Evolutionary conservation across 129 eudicot genomes (phyloP), one percentile per base, ranked within the genome.

Genomic region (Kitagawia praeruptora): DNA sequence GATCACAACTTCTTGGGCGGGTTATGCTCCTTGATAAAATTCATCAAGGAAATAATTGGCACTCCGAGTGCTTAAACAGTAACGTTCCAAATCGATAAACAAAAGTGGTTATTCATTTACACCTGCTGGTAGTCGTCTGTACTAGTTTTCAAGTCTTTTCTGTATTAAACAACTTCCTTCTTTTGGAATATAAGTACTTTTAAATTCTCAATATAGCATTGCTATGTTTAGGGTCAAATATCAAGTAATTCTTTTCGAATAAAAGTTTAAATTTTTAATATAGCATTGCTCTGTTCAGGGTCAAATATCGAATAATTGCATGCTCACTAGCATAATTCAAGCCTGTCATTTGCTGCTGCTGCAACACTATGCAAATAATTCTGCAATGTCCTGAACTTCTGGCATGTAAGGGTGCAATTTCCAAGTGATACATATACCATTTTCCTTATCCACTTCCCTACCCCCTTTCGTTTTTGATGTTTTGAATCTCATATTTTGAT

Each of bases 1-100:
- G 97, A 95, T 78, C 97, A 92, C 70, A 92, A 95, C 88, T 95
- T 95, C 80, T 90, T 95, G 82, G 98, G 97, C 47, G 98, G 97
- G 47, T 89, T 95, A 8, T 92, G 97, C 84, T 95, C 98, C 37
- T 87, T 92, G 78, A 92, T 94, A 81, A 94, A 92, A 87, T 90
- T 90, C 77, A 18, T 88, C 92, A 67, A 40, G 39, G 92, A 88
- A 44, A 85, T 87, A 70, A 84, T 86, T 25, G 54, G 86, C 18
- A 70, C 77, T 21, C 80, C 85, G 1, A 84, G 79, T 49, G 73
- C 40, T 67, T 28, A 12, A 28, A 67, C 10, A 28, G 73, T 67
- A 31, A 67, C 1, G 42, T 40, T 31, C 70, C 70, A 21, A 54
- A 54, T 54, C 6, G 14, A n/a, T 25, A 54, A 23, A n/a, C 66